Conservation (phyloP, 495 filamentous ascomycete genomes). For the Trichoderma erinaceum region DNA sequence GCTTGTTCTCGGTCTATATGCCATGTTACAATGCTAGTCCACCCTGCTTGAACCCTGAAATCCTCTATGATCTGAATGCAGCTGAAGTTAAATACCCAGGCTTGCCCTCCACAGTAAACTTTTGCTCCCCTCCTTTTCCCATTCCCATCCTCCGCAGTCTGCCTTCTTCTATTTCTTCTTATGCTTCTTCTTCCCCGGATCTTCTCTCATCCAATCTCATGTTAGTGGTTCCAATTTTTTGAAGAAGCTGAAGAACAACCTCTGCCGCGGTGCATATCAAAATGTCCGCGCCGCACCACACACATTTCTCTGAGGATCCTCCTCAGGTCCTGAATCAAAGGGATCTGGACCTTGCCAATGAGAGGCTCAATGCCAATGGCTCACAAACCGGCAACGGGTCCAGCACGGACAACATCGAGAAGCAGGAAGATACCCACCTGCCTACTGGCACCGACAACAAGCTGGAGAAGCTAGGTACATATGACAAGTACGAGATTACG, state of each 20-base stretch:
- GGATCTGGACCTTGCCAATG: slow-evolving; percentile 12
- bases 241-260: background rate
- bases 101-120: background rate
- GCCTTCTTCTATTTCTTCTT: background rate
- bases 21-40: background rate
- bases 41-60: too few species aligned
- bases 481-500: slow-evolving; percentile 51
- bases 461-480: slow-evolving; percentile 13
- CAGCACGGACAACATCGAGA: background rate
- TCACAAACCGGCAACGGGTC: background rate
- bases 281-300: background rate
- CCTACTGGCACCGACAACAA: background rate
- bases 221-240: background rate
- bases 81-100: background rate
- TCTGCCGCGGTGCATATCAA: background rate
- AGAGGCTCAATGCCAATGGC: background rate
- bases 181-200: background rate
- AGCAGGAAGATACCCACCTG: background rate
- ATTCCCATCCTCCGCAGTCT: background rate
- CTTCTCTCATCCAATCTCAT: slow-evolving; percentile 7
- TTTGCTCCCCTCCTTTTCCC: background rate
- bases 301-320: slow-evolving; percentile 11
- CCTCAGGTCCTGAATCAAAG: slow-evolving; percentile 9
- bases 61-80: background rate
- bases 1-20: background rate